These are phyloP conservation scores for Pythium dissimile DNA, from an alignment of 352 stramenopile genomes.

Conservation along the genomic window DNA sequence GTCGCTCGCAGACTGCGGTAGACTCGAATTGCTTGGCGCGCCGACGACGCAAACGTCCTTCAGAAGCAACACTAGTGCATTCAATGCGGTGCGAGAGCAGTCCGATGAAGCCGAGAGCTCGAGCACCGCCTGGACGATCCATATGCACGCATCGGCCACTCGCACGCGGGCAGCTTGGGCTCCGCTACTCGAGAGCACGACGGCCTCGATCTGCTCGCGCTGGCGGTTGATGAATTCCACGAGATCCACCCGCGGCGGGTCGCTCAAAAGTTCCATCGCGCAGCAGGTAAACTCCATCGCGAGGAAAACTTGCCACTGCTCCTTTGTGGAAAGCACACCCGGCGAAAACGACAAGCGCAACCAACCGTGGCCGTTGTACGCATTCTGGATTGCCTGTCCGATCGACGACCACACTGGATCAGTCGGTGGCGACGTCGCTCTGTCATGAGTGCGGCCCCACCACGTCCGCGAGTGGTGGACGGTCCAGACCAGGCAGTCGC, in stretches of 20 bases:
- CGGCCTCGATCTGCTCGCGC: conserved; percentile 8
- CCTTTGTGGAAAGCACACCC: conserved; percentile 5
- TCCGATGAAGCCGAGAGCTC: not conserved
- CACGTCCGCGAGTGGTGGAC: conserved; percentile 6
- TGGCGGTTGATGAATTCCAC: conserved; percentile 2
- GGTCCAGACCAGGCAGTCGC: conserved; percentile 8
- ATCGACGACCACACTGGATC: conserved; percentile 8
- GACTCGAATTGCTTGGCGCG: not conserved
- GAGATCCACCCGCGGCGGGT: not conserved
- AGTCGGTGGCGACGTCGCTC: not conserved
- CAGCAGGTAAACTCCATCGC: conserved; percentile 12
- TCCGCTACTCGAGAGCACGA: not conserved
- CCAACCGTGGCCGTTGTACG: conserved; percentile 4
- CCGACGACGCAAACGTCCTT: not conserved
- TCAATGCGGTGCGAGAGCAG: not conserved
- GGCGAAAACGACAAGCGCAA: conserved; percentile 15
- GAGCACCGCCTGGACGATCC: conserved; percentile 1
- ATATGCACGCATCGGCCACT: conserved; percentile 4
- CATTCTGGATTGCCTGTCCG: not conserved
- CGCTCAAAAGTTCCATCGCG: not conserved
- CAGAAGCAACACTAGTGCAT: conserved; percentile 3
- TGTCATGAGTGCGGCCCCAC: too few species aligned
- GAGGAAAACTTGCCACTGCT: conserved; percentile 7
- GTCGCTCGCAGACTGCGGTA: not conserved
- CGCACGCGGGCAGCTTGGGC: not conserved